phyloP scores from a whole-genome alignment of 108 stramenopile species.

The Mayamaea pseudoterrestris region DNA sequence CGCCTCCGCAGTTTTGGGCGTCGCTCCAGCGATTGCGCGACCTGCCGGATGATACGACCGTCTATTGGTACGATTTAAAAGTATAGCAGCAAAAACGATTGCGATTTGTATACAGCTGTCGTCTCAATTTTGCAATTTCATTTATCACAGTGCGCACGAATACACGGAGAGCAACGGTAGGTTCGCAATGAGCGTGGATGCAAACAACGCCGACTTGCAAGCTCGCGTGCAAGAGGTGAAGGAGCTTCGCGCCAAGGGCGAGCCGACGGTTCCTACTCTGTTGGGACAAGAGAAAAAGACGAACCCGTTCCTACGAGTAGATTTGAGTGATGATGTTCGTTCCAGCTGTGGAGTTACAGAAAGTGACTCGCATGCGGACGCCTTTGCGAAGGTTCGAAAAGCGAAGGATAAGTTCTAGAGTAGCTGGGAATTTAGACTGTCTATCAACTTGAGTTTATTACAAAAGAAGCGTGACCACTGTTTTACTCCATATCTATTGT shows the following conservation, averaged over 20 bases:
- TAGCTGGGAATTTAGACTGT: no score
- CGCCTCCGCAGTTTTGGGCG: constrained; percentile 57
- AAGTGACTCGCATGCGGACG: constrained; percentile 28
- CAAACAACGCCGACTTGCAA: constrained; percentile 48
- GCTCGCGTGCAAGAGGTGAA: constrained; percentile 34
- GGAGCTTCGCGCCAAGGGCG: constrained; percentile 28
- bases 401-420: constrained; percentile 73
- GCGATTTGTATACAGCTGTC: not conserved
- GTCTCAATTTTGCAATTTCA: no score
- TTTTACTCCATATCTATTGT: no score
- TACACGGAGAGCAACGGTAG: constrained; percentile 70
- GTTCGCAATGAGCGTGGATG: constrained; percentile 68
- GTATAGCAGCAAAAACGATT: not conserved
- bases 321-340: constrained; percentile 57
- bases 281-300: constrained; percentile 57
- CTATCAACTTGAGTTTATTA: no score
- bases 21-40: constrained; percentile 38
- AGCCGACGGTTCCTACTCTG: constrained; percentile 68
- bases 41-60: constrained; percentile 66
- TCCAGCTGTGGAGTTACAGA: constrained; percentile 38
- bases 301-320: constrained; percentile 73
- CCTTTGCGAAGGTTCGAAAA: constrained; percentile 49
- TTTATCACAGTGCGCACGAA: constrained; percentile 53
- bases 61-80: constrained; percentile 47
- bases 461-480: no score